These are phyloP conservation scores for Mrakia gelida DNA, from an alignment of 768 basidiomycete genomes.

Conservation along the genomic window DNA sequence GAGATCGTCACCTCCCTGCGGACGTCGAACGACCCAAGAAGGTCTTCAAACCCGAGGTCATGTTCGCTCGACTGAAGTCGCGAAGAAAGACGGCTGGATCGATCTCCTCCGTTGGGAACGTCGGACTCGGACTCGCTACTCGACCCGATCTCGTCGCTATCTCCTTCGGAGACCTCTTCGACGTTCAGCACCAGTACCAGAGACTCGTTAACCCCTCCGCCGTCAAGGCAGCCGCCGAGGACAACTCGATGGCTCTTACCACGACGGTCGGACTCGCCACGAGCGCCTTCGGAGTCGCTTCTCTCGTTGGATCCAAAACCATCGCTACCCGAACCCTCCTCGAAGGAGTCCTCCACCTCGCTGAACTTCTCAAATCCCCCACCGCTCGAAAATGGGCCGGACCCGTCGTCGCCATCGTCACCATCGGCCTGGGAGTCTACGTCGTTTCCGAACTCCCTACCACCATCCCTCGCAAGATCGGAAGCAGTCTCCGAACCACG, in stretches of 20 bases:
- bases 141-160: constrained; percentile 74
- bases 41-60: constrained; percentile 94
- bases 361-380: constrained; percentile 72
- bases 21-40: constrained; percentile 75
- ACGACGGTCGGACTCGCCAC: constrained; percentile 46
- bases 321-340: constrained; percentile 70
- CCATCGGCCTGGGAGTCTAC: constrained; percentile 70
- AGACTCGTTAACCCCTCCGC: constrained; percentile 43
- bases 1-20: constrained; percentile 69
- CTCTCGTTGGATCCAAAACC: constrained; percentile 81
- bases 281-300: constrained; percentile 53
- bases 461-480: constrained; percentile 84
- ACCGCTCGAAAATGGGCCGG: constrained; percentile 75
- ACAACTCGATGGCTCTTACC: constrained; percentile 61
- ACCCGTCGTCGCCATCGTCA: constrained; percentile 72
- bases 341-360: constrained; percentile 69
- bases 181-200: constrained; percentile 73
- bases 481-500: constrained; percentile 68
- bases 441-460: constrained; percentile 79
- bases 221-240: constrained; percentile 51
- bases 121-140: constrained; percentile 74
- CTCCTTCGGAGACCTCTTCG: constrained; percentile 76
- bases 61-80: constrained; percentile 64
- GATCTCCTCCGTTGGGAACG: constrained; percentile 57
- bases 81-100: constrained; percentile 45